Evolutionary conservation across 805 yeast species (phyloP), one percentile per base, ranked within the genome.

Genomic region (Jamesozyma spencerorum): DNA sequence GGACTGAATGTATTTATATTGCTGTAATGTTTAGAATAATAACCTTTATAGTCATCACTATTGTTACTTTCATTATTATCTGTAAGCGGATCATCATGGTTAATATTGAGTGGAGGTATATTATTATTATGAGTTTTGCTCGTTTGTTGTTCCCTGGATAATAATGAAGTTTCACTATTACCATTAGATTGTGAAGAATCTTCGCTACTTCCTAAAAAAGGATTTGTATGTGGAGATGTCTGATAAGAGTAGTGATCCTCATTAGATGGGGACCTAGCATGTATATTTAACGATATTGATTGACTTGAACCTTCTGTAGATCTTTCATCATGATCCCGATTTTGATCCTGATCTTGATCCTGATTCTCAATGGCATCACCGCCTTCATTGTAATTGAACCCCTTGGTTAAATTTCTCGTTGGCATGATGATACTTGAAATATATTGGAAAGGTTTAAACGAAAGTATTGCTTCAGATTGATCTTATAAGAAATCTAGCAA

Each of bases 31-130:
- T 48, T 51, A 11, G 63, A 51, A 39, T 57, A 58, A 37, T 57
- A 58, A 20, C 63, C 63, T 34, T 49, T 50, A 43, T 58, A 58
- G 36, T 55, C 60, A 8, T 52, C 44, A 13, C 44, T 15, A 11
- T 35, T 11, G 22, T 24, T 31, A 24, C 22, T 22, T 7, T 36
- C 35, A 17, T 17, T 17, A 26, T 35, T 35, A 19, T 22, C 29
- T 12, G 18, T 12, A 7, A n/a, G 31, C 15, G 12, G 31, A 13
- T 28, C 15, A 11, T 12, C 5, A 28, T 28, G 31, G n/a, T 20
- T 26, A n/a, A 10, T 27, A 24, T 13, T 28, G 22, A 22, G 26
- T 7, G 26, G 26, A 22, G 26, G 6, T 22, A 22, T 22, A 10
- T 5, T 17, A 19, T 13, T 17, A 27, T 18, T 18, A 17, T 36